These are phyloP conservation scores for Dactylellina sp. DNA, from an alignment of 2,329 filamentous ascomycete genomes.

Conservation along the genomic window DNA sequence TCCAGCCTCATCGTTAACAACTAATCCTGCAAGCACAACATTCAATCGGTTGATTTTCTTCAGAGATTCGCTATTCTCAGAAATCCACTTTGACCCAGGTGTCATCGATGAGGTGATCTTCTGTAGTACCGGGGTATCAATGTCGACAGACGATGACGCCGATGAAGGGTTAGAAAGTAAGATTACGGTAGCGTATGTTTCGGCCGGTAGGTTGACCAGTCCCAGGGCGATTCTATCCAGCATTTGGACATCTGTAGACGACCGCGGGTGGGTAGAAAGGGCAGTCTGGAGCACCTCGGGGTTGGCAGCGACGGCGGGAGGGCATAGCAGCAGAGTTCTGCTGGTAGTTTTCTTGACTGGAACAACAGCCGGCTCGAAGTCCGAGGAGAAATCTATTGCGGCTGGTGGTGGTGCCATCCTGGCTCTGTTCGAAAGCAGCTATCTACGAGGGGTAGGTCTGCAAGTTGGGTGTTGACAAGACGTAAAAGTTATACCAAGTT, in stretches of 20 bases:
- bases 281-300: conserved; percentile 79
- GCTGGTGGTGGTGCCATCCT: conserved; percentile 69
- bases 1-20: conserved; percentile 58
- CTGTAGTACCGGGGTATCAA: conserved; percentile 66
- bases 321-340: conserved; percentile 85
- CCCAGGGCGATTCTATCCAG: conserved; percentile 89
- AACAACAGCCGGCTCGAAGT: conserved; percentile 64
- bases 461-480: not conserved
- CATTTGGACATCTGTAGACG: conserved; percentile 92
- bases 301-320: conserved; percentile 87
- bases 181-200: conserved; percentile 85
- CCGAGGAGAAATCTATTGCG: conserved; percentile 70
- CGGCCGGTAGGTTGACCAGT: conserved; percentile 78
- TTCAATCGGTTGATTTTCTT: conserved; percentile 73
- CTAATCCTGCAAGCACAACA: conserved; percentile 83
- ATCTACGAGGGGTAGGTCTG: not conserved
- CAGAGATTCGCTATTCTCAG: conserved; percentile 36
- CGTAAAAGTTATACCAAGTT: too few species aligned
- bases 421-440: conserved; percentile 3
- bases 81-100: conserved; percentile 72
- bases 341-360: conserved; percentile 58
- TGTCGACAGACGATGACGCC: conserved; percentile 67
- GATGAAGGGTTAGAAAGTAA: conserved; percentile 78
- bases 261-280: conserved; percentile 75
- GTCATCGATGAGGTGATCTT: conserved; percentile 76